Base-by-base conservation (phyloP, 2,329 filamentous ascomycete species). In the Escovopsis weberi region DNA sequence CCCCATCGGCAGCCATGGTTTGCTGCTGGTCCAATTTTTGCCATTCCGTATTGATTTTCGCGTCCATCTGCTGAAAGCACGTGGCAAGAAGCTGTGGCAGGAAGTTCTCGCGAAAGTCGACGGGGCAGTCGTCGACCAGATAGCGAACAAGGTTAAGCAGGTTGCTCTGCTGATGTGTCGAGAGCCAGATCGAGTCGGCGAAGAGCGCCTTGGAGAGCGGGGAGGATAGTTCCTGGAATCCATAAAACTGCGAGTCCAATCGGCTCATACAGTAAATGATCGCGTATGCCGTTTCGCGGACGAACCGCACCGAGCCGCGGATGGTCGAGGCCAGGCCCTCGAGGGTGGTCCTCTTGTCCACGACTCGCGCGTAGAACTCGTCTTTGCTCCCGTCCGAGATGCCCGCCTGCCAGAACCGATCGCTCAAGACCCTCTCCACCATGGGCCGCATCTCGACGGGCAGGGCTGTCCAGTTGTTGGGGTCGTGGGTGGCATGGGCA, bases 391-490 rank as follows among this genome's bases (percentile, higher is more conserved):
- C 91, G 47, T 82, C 84, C 0, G 91, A 96, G 40, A 98, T 98
- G 9, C 91, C 91, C 6, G 88, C 86, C 67, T 98, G 91, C 91
- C 91, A 98, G 59, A 98, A 98, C 23, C 91, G 75, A 61, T 98
- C 91, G 12, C 87, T 94, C 19, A 98, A 66, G 18, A 96, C 86
- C 19, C 85, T 76, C 37, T 78, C 75, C 34, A 96, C 83, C 41
- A 94, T 77, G 5, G 72, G 66, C 45, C 80, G 80, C 69, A 93
- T 81, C 36, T 93, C 85, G 10, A 68, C 59, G 1, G 87, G 81
- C 12, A 94, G 64, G 30, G 80, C 75, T 9, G 72, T 69, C 89
- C 91, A 98, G 55, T 87, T 93, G 18, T 75, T 69, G 2, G 85
- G 76, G 53, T 94, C 88, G 56, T 94, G 87, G 48, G 93, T 88